Evolutionary conservation across 345 rosid genomes (phyloP), one percentile per base, ranked within the genome.

Genomic region (Toxicodendron radicans): DNA sequence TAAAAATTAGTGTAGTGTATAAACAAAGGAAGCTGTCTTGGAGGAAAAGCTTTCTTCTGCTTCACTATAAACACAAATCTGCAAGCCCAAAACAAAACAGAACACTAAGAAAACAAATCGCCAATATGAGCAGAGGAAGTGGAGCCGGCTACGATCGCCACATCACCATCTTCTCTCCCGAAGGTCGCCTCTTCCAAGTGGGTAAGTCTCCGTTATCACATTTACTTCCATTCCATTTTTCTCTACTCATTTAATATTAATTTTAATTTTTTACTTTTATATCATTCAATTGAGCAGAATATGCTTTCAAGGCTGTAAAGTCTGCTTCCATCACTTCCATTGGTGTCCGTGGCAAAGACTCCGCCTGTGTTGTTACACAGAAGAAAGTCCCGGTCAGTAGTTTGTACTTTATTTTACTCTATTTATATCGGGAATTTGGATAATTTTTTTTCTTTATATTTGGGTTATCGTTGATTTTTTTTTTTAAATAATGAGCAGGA

Each of bases 271-370:
- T 27, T 27, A 27, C 20, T 24, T 10, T 17, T 4, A 14, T 51
- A 27, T 21, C 13, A 17, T 27, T 32, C 23, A 66, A 48, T 70
- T 73, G 71, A 23, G 68, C 79, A 95, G 99, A 95, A 68, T 95
- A 95, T 82, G 98, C 98, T 14, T 95, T 95, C 74, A 95, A 95
- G 88, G 99, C 99, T 20, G 98, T 95, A 58, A 95, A 91, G 80
- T 92, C 98, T 4, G 91, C 99, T 53, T 90, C 92, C 52, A 87
- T 92, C 71, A 93, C 99, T 60, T 93, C 99, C 58, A 93, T 95
- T 61, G 99, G 98, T 46, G 99, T 95, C 56, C 84, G 93, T n/a
- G 99, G 99, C 2, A 93, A 89, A 76, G 99, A 95, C 70, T 91
- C 98, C 18, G 92, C 93, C 2, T 95, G 99, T 46, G 97, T 95